Evolutionary conservation across 768 basidiomycete genomes (phyloP), one percentile per base, ranked within the genome.

Genomic region (Mrakia frigida): DNA sequence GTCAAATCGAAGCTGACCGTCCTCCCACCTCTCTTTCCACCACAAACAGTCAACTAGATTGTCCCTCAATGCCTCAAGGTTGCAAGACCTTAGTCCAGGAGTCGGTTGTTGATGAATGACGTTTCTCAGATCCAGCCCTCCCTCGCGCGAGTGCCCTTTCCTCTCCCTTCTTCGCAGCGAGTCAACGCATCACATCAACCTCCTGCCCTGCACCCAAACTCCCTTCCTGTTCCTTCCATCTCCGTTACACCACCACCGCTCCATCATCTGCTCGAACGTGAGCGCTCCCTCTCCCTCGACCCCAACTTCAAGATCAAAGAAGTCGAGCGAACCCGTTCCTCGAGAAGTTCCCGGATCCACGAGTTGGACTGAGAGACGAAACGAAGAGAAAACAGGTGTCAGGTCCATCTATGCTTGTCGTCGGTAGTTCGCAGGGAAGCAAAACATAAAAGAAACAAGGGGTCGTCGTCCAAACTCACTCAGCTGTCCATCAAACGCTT

Each of bases 211-310:
- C 4, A 94, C 86, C 91, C 92, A 96, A 82, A 93, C 86, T 4
- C 83, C 85, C 2, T 76, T 80, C 28, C 92, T 87, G 83, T 94
- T 94, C 70, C 87, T 86, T 6, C 28, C 80, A 80, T 92, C 89
- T 0, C 93, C 93, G 59, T 91, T 81, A 80, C 91, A 92, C 92
- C 92, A 95, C 94, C 94, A 94, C 81, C 90, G 92, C 83, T 95
- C 94, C 33, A 94, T 79, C 83, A 88, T 84, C 70, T 90, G 90
- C 60, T 85, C 80, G 10, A 83, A 83, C 73, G 87, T 70, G 73
- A 41, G 69, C 73, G 75, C 70, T 52, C 77, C 73, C 9, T 73
- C 39, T 46, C 18, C 79, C 73, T 70, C 73, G 23, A 70, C 25
- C 6, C 25, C 56, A 2, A 56, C 56, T 43, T 76, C 25, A 68